A percentile compares a stretch with the other conserved stretches of the same genome.
Conservation (phyloP, 2,329 filamentous ascomycete species). For the Trichoderma sp. region DNA sequence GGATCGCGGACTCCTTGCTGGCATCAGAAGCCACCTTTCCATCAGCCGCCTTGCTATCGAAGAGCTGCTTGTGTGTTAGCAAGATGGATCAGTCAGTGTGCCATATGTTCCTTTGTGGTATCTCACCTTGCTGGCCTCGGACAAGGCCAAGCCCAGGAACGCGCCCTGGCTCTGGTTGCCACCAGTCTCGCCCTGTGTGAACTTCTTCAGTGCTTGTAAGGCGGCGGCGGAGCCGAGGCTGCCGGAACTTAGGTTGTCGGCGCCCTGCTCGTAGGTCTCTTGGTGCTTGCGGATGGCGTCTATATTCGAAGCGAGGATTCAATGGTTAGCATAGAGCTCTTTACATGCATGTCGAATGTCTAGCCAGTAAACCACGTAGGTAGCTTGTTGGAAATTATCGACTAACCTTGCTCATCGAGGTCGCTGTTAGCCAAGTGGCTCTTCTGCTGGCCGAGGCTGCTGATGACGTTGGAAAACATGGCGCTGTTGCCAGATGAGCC, state of each 20-base stretch:
- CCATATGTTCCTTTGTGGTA: neutral
- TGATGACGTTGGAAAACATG: slow-evolving; percentile 50
- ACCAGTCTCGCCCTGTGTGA: slow-evolving; percentile 55
- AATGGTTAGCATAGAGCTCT: neutral
- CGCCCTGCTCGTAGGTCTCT: slow-evolving; percentile 61
- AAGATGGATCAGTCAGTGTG: neutral
- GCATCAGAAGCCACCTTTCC: slow-evolving; percentile 55
- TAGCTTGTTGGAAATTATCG: neutral
- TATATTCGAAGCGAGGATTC: slow-evolving; percentile 26
- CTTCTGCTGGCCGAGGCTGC: slow-evolving; percentile 50
- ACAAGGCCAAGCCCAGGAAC: slow-evolving; percentile 84
- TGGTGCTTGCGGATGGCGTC: slow-evolving; percentile 74
- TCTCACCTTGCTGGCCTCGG: slow-evolving; percentile 73
- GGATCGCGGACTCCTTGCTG: slow-evolving; percentile 77
- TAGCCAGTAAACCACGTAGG: neutral
- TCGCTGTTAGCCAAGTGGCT: slow-evolving; percentile 46
- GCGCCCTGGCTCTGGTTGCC: slow-evolving; percentile 64
- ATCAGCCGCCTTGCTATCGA: slow-evolving; percentile 55
- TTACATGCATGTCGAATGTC: neutral
- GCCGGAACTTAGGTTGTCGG: slow-evolving; percentile 45
- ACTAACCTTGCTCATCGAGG: slow-evolving; percentile 48
- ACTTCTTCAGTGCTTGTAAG: slow-evolving; percentile 79
- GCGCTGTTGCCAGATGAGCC: slow-evolving; percentile 45
- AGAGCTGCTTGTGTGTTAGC: slow-evolving; percentile 45
- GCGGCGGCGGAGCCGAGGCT: slow-evolving; percentile 71